Evolutionary conservation across 108 stramenopile species (phyloP), one percentile per base, ranked within the genome.

Genomic region (Skeletonema costatum): DNA sequence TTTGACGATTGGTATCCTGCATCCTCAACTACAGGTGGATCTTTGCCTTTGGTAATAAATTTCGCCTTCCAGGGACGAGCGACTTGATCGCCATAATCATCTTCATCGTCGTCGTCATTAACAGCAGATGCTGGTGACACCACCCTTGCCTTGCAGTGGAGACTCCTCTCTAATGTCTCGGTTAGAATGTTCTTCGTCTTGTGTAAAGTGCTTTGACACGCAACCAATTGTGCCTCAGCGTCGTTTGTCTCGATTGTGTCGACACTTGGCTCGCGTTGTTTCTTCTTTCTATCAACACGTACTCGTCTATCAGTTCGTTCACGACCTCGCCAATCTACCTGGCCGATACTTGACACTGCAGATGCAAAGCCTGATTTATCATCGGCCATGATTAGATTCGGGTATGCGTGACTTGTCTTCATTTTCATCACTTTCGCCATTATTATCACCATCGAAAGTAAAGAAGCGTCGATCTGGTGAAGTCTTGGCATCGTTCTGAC

Each of bases 141-240:
- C 21, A 56, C 53, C 25, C 53, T 56, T 9, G 53, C 21, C 53
- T 56, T 56, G 25, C 53, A 56, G 2, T 56, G 53, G 17, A 21
- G 53, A 56, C 53, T 56, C 25, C 53, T 25, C 25, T 56, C 53
- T 29, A 56, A 29, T 56, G 53, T 56, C 53, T 56, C 21, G 0
- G 53, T n/a, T 25, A 56, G 8, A 56, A 56, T 56, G n/a, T 56
- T 56, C 53, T 56, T 56, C 25, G 53, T 56, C 53, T 56, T 56
- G 3, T 25, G 53, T 25, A 56, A 25, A 25, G 53, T 25, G 6
- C 21, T 56, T 56, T 25, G 53, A 9, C 53, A 56, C 10, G 44
- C 44, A 3, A 46, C 53, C 53, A 25, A 25, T 21, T 56, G 29
- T 29, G 19, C 21, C 53, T 25, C 53, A 56, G 53, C 19, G 9